Base-by-base conservation (phyloP, 768 basidiomycete species). In the Lentinula raphanica region DNA sequence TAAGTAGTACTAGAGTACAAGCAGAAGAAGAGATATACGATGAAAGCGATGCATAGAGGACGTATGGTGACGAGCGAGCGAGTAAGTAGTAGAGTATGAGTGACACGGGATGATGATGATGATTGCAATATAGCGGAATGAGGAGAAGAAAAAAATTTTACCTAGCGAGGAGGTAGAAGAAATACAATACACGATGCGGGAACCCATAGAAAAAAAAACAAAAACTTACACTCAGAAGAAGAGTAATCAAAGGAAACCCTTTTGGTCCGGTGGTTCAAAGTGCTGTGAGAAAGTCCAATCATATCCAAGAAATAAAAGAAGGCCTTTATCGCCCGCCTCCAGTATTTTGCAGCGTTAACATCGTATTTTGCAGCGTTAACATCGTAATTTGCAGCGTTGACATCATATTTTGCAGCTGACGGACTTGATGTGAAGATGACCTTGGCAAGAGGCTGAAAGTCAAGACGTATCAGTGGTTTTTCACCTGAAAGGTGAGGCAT, bases 271-370 rank as follows among this genome's bases (percentile, higher is more conserved):
- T 48, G 17, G n/a, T n/a, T n/a, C n/a, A n/a, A n/a, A n/a, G n/a
- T n/a, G n/a, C n/a, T n/a, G n/a, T 29, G 48, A 32, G 35, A n/a
- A 53, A n/a, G 6, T 39, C 51, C 21, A 25, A 15, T 11, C n/a
- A 19, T 32, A 31, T 15, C 35, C 17, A 51, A 51, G 21, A 51
- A 12, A 35, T n/a, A 19, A 23, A 32, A 23, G 9, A 11, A n/a
- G n/a, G n/a, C n/a, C 12, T 27, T 35, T 13, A 57, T 21, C 56
- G 28, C 19, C 56, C 56, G 8, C 56, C 56, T 5, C 56, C 56
- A 29, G 56, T n/a, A n/a, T n/a, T n/a, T n/a, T n/a, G n/a, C n/a
- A n/a, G n/a, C n/a, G n/a, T n/a, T n/a, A n/a, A n/a, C n/a, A n/a
- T n/a, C n/a, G n/a, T n/a, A n/a, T n/a, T n/a, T n/a, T n/a, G n/a